These are phyloP conservation scores for Neostapfia colusana DNA, from an alignment of 176 grass and related monocot species.

Conservation along the genomic window DNA sequence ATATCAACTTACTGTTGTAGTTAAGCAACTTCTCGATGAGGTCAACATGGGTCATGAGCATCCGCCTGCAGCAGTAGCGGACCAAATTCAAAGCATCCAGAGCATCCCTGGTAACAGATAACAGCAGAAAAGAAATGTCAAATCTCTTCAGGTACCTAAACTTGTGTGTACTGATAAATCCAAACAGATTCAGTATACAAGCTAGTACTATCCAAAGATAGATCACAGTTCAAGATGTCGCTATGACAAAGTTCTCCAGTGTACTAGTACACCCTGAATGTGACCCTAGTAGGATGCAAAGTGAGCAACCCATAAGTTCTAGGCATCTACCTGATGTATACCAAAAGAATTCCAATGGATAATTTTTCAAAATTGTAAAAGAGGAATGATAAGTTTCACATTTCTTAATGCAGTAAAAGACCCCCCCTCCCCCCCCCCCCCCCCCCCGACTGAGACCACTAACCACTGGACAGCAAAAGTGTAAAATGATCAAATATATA, in stretches of 20 bases:
- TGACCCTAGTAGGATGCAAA: not conserved
- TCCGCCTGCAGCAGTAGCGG: slow-evolving; percentile 87
- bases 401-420: not conserved
- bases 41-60: slow-evolving; percentile 99
- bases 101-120: slow-evolving; percentile 64
- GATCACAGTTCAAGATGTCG: not conserved
- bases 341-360: not conserved
- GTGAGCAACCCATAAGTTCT: not conserved
- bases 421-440: too few relatives aligned
- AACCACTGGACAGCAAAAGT: not conserved
- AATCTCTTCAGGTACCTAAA: not conserved
- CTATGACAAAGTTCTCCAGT: not conserved
- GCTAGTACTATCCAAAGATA: not conserved
- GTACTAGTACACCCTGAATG: not conserved
- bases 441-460: too few relatives aligned
- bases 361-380: slow-evolving; percentile 11
- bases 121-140: not conserved
- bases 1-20: slow-evolving; percentile 78
- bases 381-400: not conserved
- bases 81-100: slow-evolving; percentile 65
- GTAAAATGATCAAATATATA: not conserved
- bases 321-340: not conserved
- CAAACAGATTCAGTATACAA: not conserved
- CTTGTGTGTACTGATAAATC: not conserved
- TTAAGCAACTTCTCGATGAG: slow-evolving; percentile 95